Conservation (phyloP, 225 moss, liverwort and hornwort species). For the Pseudoscleropodium purum region DNA sequence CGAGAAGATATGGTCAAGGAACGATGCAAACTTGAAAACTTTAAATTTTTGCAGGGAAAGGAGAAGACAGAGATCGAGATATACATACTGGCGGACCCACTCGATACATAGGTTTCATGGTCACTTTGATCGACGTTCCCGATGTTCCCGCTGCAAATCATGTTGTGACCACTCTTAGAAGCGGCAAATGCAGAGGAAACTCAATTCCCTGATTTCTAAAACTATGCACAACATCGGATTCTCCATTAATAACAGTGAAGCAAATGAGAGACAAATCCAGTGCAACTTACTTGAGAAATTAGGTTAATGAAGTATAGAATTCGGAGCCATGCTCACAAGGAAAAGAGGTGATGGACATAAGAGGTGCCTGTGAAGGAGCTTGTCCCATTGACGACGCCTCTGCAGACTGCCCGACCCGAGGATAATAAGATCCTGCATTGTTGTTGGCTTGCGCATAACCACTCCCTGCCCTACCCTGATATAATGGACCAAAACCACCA, state of each 20-base stretch:
- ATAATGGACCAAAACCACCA: slow-evolving; percentile 14
- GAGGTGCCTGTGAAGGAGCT: slow-evolving; percentile 24
- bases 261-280: not conserved
- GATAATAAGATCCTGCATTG: slow-evolving; percentile 46
- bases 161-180: not conserved
- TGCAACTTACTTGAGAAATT: not conserved
- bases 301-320: not conserved
- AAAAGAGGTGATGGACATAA: slow-evolving; percentile 20
- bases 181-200: not conserved
- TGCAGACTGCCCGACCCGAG: slow-evolving; percentile 57
- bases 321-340: slow-evolving; percentile 34
- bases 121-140: slow-evolving; percentile 73
- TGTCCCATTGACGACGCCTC: slow-evolving; percentile 31
- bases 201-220: not conserved
- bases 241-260: not conserved
- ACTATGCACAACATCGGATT: not conserved
- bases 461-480: slow-evolving; percentile 3
- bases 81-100: slow-evolving; percentile 70
- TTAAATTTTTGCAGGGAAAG: not conserved
- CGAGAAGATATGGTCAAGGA: not conserved
- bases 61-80: not conserved
- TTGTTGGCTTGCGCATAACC: not conserved
- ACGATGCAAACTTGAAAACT: not conserved
- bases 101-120: slow-evolving; percentile 79
- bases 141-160: slow-evolving; percentile 51